Evolutionary conservation across 495 filamentous ascomycete species (phyloP), one percentile per base, ranked within the genome.

Genomic region (Immersiella caudata): DNA sequence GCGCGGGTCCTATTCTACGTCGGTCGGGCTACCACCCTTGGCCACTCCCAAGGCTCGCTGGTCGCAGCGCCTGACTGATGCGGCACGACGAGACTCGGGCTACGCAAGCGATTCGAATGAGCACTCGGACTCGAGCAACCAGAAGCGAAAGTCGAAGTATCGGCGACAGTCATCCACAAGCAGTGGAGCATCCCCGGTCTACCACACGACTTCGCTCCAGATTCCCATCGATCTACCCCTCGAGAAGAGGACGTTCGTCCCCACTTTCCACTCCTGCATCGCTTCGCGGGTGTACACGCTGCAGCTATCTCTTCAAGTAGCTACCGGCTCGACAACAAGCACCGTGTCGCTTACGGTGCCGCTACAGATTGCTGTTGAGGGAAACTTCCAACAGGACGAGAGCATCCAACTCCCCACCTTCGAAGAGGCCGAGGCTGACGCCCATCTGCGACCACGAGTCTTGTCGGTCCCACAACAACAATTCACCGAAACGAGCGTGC

Each of bases 201-300:
- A 76, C 80, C 54, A 96, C 79, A 90, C 86, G 1, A 83, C 93
- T 0, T 81, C 80, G 5, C 72, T 97, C 9, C 74, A 90, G 8
- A 86, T 97, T 8, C 93, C 95, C 0, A 79, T 99, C 75, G 81
- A 84, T 0, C 80, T 96, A 0, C 93, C 95, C 0, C 79, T 77
- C 11, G 71, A 76, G 21, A 87, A 85, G 70, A 91, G 89, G 67
- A 81, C 87, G 1, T 93, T 94, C 78, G 78, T 95, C 27, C 96
- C 95, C 0, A 93, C 92, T 20, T 99, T 98, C 80, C 89, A 95
- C 79, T 87, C 88, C 62, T 99, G 95, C 78, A 85, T 97, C 70
- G 81, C 91, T 29, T 91, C 90, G 18, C 89, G 95, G 66, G 79
- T 89, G 25, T 98, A 99, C 79, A 80, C 83, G 9, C 82, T 97